Base-by-base conservation (phyloP, 2,329 filamentous ascomycete genomes). In the Purpureocillium lavendulum region DNA sequence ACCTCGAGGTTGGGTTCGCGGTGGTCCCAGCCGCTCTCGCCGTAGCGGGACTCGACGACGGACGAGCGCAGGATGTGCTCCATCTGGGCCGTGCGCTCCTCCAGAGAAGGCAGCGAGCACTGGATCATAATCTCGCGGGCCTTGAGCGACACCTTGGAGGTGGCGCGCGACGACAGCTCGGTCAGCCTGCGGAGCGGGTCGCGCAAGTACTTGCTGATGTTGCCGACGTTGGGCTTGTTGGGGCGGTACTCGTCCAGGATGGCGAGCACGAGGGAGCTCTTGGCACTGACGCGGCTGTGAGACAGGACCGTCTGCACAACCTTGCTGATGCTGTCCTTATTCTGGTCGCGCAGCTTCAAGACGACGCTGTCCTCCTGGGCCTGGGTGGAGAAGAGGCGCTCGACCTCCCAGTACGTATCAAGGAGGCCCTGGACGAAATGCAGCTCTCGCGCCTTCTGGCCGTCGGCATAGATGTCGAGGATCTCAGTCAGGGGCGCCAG, bases 121-220 rank as follows among this genome's bases (percentile, higher is more conserved):
- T 97, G 92, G 48, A 98, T 98, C 55, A 98, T 82, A 38, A 97
- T 83, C 69, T 98, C 92, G 58, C 92, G 85, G 34, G 92, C 90
- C 74, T 98, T 98, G 50, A 98, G 76, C 1, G 90, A 87, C 32
- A 98, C 90, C 80, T 97, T 98, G 49, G 90, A 87, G 10, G 90
- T 92, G 37, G 75, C 57, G 70, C 80, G 67, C 67, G 85, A 66
- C 10, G 82, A 88, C 12, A 98, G 78, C 60, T 98, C 92, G 1
- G 92, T 89, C 50, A 98, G 73, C 64, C 84, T 84, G 58, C 84
- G 84, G 18, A 98, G 76, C 14, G 84, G 75, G 4, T 82, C 77
- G 52, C 88, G 84, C 62, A 98, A 82, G 64, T 89, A 80, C 63
- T 94, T 95, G 60, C 77, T 82, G 40, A 97, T 80, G 55, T 92